Base-by-base conservation (phyloP, 139 green algal genomes). In the Tetradesmus obliquus region DNA sequence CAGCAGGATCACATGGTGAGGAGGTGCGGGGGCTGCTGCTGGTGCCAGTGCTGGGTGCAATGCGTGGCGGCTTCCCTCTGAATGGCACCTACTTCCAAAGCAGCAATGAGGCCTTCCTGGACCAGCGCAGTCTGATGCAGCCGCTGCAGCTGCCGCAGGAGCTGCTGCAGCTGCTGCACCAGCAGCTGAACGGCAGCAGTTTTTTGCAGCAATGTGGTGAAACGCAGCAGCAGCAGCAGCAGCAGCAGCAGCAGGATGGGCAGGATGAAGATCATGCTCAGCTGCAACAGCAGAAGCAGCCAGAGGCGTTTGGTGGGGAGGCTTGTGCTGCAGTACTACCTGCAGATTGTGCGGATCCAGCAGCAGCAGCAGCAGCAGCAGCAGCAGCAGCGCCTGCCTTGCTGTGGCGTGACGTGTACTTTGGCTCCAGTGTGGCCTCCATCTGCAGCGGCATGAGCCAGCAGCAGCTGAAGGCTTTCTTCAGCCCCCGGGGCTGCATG, bases 1-100 rank as follows among this genome's bases (percentile, higher is more conserved):
- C 57, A 55, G 55, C 19, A 55, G 51, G 45, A 13, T 8, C 57
- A 4, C 51, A 24, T 3, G 84, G 90, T 60, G 62, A 84, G 0
- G 53, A 82, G 79, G 79, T 95, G 85, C 83, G 86, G 1, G 94
- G 90, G 0, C 79, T 96, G 54, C 89, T 97, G 92, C 95, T 98
- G 82, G 84, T 97, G 19, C 95, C 94, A 15, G 94, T 91, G 24
- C 83, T 93, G 12, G 91, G 74, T 19, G 96, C 96, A 2, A 86
- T 97, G 86, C 81, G 87, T 0, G 93, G 95, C 45, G 92, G 87
- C 5, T 98, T 99, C 88, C 96, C 97, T 0, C 94, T 98, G 1
- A 97, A 98, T 79, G 97, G 96, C 19, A 98, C 97, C 2, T 98
- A 98, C 94, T 98, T 98, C 91, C 96, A 98, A 91, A 82, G 82